Percentiles rank a stretch among this genome's conserved stretches.
Conservation (phyloP, 2,329 filamentous ascomycete species). For the Penicillium sp. region DNA sequence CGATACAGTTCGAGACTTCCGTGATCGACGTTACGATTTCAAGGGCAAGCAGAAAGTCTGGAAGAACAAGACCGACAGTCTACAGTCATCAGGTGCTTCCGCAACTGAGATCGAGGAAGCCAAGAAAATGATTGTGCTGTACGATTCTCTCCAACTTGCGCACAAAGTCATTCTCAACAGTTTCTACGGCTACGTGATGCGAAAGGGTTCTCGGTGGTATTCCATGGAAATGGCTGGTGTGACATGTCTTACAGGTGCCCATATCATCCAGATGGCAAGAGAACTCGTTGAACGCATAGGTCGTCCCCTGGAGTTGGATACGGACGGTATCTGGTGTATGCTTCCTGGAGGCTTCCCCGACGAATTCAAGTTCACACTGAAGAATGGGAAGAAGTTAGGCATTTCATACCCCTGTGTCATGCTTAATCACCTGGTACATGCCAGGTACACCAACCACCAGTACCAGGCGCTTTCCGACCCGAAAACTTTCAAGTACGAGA, state of each 20-base stretch:
- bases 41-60: constrained; percentile 97
- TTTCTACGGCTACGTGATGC: constrained; percentile 99
- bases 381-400: constrained; percentile 93
- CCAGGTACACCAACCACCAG: constrained; percentile 92
- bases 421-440: constrained; percentile 97
- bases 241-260: constrained; percentile 92
- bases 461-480: constrained; percentile 87
- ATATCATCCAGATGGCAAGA: constrained; percentile 94
- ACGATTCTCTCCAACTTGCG: constrained; percentile 91
- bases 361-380: constrained; percentile 91
- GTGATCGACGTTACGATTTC: constrained; percentile 96
- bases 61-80: constrained; percentile 90
- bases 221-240: constrained; percentile 99
- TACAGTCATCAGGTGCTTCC: constrained; percentile 80
- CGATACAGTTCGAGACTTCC: constrained; percentile 91
- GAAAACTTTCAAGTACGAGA: constrained; percentile 84
- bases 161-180: constrained; percentile 99
- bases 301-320: constrained; percentile 89
- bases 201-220: constrained; percentile 98
- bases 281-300: constrained; percentile 92
- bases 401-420: constrained; percentile 99
- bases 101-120: constrained; percentile 81
- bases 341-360: constrained; percentile 94
- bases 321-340: constrained; percentile 99
- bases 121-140: constrained; percentile 98